Base-by-base conservation (phyloP, 176 grass and related monocot species). In the Triticum urartu region DNA sequence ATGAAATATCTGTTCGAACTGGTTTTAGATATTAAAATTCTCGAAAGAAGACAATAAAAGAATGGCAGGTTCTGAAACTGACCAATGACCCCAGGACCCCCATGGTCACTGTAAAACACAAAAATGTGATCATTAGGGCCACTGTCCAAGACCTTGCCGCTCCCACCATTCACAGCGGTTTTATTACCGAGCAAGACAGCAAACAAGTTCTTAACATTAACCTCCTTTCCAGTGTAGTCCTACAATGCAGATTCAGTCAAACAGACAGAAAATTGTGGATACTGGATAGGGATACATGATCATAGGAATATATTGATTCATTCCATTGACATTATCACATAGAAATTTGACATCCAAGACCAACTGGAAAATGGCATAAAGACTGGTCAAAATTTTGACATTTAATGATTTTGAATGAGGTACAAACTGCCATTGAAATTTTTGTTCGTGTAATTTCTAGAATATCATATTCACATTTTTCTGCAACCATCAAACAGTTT, bases 71-170 rank as follows among this genome's bases (percentile, higher is more conserved):
- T 83, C 26, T 20, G n/a, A 79, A 39, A 89, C 95, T 59, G 56
- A 98, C 95, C 95, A 73, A 98, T 86, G 77, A 98, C 91, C 17
- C 95, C 93, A n/a, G 93, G 89, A 63, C 93, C 95, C 9, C 95
- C 95, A 60, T 98, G 95, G 75, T 98, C 95, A 84, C 91, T 92
- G 84, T 92, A 98, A 74, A 90, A 98, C 47, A 98, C 77, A 75
- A 98, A 98, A 67, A 98, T 98, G 81, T 95, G 95, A 88, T 98
- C 95, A 85, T 95, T 84, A 48, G 93, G 95, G 32, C 93, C 93
- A 79, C 95, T 98, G 77, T 93, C 81, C 32, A 98, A 68, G 9
- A 98, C 95, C 64, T 98, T 98, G 56, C 91, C 95, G 4, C 93
- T 98, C 75, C 95, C 95, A 81, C 95, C 95, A 64, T 64, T 86